Base-by-base conservation (phyloP, 805 yeast genomes). In the Candida argentea region DNA sequence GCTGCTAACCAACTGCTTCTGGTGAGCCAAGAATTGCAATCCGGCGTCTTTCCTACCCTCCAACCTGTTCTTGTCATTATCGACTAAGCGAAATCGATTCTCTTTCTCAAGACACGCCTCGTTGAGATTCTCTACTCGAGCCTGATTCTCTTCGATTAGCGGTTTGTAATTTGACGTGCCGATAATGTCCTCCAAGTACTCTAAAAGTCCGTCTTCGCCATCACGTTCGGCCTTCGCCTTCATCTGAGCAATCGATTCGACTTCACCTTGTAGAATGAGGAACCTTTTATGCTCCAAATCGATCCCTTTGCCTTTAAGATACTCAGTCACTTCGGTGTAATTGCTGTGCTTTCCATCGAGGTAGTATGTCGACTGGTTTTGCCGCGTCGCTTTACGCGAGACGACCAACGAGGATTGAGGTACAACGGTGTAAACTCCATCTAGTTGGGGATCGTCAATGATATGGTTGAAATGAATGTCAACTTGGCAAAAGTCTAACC, bases 161-260 rank as follows among this genome's bases (percentile, higher is more conserved):
- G 65, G 62, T 50, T 91, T 87, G 49, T 87, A 93, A 26, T 69
- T 65, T 1, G 95, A 66, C 0, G 99, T 93, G 4, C 98, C 99
- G 31, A 93, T 91, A 27, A 91, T 89, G 58, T 93, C 98, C 48
- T 91, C 99, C 35, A 91, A 57, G 48, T 91, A 91, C 46, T 93
- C 99, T 22, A 91, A 56, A 16, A 91, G 61, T 0, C 99, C 99
- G 48, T 91, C 97, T 43, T 89, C 97, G 38, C 74, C 74, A 29
- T 84, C 94, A 28, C 65, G 72, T 44, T 91, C 96, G 0, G 96
- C 97, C 46, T 89, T 91, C 7, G 99, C 82, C 48, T 89, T 89
- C 99, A 91, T 93, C 50, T 91, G 96, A 0, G 98, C 96, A 46
- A 91, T 91, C 39, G 87, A 79, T 57, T 91, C 99, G 24, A 91